Percentiles rank a stretch among this genome's conserved stretches.
phyloP scores from a whole-genome alignment of 208 protist species.

The Leishmania turanica region DNA sequence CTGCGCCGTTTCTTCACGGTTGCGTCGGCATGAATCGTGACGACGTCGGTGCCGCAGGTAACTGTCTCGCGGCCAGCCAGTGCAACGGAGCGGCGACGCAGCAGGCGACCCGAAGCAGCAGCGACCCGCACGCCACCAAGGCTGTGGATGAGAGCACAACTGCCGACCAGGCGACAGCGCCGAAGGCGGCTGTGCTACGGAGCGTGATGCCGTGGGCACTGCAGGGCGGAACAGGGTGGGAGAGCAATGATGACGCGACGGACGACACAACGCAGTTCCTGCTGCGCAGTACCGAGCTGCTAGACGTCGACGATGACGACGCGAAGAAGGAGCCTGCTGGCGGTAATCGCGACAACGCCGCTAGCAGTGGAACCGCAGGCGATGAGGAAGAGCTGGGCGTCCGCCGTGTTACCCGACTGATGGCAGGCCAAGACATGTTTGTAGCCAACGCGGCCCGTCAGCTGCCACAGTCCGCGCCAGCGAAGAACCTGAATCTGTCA shows the following conservation, averaged over 20 bases:
- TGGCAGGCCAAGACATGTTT: background rate
- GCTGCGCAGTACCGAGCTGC: conserved; percentile 17
- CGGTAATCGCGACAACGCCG: background rate
- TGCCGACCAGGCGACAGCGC: background rate
- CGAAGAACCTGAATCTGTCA: background rate
- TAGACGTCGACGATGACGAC: conserved; percentile 11
- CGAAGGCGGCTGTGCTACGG: background rate
- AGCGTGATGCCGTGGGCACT: conserved; percentile 25
- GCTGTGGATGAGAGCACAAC: background rate
- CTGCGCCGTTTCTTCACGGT: background rate
- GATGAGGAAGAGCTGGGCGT: background rate
- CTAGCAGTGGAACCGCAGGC: background rate
- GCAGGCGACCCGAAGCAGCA: background rate
- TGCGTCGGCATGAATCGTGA: background rate
- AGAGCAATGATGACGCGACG: background rate
- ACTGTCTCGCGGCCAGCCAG: background rate
- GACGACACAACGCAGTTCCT: conserved; percentile 18
- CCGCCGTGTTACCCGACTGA: background rate
- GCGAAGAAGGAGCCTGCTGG: background rate
- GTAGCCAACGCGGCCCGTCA: background rate
- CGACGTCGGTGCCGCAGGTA: background rate
- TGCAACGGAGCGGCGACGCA: background rate
- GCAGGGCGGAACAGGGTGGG: conserved; percentile 1
- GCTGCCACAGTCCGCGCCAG: background rate
- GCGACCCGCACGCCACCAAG: background rate